Evolutionary conservation across 2,329 filamentous ascomycete genomes (phyloP).

Genomic region (Trichoderma sp.): DNA sequence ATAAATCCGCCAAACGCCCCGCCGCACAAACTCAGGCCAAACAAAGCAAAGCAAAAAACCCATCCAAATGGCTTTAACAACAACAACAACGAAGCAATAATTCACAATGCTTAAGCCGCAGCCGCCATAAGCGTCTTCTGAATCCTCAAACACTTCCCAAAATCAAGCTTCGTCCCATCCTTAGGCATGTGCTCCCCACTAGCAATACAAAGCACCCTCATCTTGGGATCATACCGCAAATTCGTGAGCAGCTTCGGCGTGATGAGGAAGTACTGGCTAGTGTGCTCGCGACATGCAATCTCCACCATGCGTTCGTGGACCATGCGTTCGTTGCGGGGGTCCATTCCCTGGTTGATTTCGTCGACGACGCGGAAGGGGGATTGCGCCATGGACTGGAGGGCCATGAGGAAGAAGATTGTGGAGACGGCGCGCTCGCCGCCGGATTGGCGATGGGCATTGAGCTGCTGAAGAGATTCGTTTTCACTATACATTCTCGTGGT

Average conservation of each 20-base stretch:
- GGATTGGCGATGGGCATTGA: constrained; percentile 91
- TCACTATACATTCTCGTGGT: constrained; percentile 43
- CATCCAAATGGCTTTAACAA: not conserved
- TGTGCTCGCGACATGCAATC: constrained; percentile 83
- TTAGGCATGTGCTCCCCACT: constrained; percentile 73
- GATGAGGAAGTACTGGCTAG: constrained; percentile 91
- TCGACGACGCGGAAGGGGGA: constrained; percentile 97
- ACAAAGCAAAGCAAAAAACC: not conserved
- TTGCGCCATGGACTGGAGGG: constrained; percentile 86
- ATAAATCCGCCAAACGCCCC: not conserved
- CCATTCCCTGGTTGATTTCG: constrained; percentile 99
- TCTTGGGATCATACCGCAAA: constrained; percentile 81
- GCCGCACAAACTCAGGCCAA: not conserved
- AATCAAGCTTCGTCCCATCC: constrained; percentile 51
- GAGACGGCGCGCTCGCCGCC: constrained; percentile 94
- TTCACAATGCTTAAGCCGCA: not conserved
- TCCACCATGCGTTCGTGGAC: constrained; percentile 98
- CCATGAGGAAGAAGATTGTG: constrained; percentile 99
- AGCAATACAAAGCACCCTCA: constrained; percentile 92
- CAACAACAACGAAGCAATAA: too few relatives aligned
- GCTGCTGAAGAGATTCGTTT: constrained; percentile 76
- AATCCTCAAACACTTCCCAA: constrained; percentile 43
- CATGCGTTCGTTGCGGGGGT: constrained; percentile 96
- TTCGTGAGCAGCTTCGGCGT: constrained; percentile 90
- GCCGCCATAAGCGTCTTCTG: constrained; percentile 41